These are phyloP conservation scores for Corinectria fuckeliana DNA, from an alignment of 2,329 filamentous ascomycete species.

Conservation along the genomic window DNA sequence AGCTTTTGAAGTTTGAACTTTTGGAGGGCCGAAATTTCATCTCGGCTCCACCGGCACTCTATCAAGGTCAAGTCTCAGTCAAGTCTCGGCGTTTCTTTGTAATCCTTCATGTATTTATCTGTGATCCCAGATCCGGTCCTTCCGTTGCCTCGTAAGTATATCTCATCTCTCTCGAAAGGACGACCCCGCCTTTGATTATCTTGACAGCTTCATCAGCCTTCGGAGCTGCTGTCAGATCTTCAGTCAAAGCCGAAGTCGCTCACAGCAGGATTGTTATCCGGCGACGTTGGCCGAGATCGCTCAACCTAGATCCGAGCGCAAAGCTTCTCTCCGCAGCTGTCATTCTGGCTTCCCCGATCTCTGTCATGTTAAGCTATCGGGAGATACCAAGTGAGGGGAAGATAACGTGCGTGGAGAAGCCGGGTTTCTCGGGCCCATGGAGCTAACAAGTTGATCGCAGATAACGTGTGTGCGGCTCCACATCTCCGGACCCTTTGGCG, in stretches of 20 bases:
- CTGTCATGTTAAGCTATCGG: background rate
- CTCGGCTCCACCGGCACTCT: background rate
- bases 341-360: background rate
- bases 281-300: background rate
- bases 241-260: background rate
- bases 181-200: background rate
- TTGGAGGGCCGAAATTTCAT: no score
- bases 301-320: background rate
- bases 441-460: background rate
- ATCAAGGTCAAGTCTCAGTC: no score
- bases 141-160: background rate
- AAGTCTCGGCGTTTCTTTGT: background rate
- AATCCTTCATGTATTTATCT: background rate
- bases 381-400: background rate
- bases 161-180: background rate
- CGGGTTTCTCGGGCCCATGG: background rate
- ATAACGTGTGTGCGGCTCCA: background rate
- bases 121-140: background rate
- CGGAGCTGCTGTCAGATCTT: background rate
- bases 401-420: conserved; percentile 8
- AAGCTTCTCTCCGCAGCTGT: background rate
- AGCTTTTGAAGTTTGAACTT: no score
- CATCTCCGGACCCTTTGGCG: background rate
- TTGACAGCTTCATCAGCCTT: background rate
- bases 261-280: background rate